These are phyloP conservation scores for Aethionema arabicum DNA, from an alignment of 345 rosid genomes.

Conservation along the genomic window DNA sequence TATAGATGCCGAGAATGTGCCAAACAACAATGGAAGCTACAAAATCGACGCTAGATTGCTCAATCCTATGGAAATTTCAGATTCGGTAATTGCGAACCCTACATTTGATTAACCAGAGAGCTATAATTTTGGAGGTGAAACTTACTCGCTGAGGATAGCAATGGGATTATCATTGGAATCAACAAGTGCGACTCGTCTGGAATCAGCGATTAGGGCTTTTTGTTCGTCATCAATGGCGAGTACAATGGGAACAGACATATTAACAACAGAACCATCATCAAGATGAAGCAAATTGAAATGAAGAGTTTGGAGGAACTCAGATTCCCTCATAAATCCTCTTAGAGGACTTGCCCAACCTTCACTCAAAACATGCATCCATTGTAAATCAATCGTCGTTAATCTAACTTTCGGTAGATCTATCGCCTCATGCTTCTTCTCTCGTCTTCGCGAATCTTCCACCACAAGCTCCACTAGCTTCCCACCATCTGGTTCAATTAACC, in stretches of 20 bases:
- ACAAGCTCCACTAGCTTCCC: constrained; percentile 71
- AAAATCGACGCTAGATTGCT: no score
- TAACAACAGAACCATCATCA: constrained; percentile 78
- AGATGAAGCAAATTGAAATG: constrained; percentile 85
- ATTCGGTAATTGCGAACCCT: no score
- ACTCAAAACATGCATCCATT: constrained; percentile 93
- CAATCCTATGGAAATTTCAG: no score
- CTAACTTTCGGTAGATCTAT: constrained; percentile 52
- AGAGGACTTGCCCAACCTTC: constrained; percentile 99
- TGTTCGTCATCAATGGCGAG: constrained; percentile 69
- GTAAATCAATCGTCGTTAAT: constrained; percentile 59
- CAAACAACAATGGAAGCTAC: no score
- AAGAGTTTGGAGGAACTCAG: constrained; percentile 99
- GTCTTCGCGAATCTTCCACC: constrained; percentile 52
- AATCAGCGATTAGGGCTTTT: constrained; percentile 61
- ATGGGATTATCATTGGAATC: constrained; percentile 58
- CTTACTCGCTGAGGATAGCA: constrained; percentile 87
- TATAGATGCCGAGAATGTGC: no score
- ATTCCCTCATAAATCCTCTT: constrained; percentile 86
- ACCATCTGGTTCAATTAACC: constrained; percentile 83
- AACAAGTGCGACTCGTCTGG: constrained; percentile 64
- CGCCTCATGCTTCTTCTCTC: constrained; percentile 61
- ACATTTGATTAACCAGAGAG: neutral
- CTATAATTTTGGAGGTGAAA: neutral
- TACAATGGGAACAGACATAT: constrained; percentile 95